Evolutionary conservation across 1,284 basidiomycete species (phyloP), one percentile per base, ranked within the genome.

Genomic region (Cerioporus squamosus): DNA sequence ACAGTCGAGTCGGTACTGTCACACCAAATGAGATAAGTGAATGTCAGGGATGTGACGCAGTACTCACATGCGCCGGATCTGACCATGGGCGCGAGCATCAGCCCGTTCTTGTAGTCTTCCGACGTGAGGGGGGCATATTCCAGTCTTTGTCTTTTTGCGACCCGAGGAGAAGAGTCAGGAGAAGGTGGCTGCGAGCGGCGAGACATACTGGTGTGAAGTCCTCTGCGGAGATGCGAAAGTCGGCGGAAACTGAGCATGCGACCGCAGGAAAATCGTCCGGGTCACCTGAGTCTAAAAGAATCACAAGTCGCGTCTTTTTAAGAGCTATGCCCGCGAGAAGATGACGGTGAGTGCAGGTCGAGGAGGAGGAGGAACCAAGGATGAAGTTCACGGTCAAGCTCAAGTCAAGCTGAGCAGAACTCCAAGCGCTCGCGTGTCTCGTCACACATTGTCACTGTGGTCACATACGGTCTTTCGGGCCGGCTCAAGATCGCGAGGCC

Each of bases 41-140:
- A 56, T 51, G 55, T 22, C 44, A 40, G 23, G 81, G 90, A 73
- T 20, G n/a, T n/a, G 20, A 31, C 15, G 31, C 14, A 8, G 15
- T 12, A 60, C 63, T 55, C 75, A 96, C 94, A 78, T 65, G 89
- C 88, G 60, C 95, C 94, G 53, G 93, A 95, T 67, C 95, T 85
- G 52, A 98, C 95, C 95, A 98, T 98, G 5, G 95, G 95, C 10
- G 95, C 95, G 22, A 98, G 83, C 69, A 95, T 89, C 33, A 95
- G 78, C 23, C 93, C 93, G 77, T 94, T 82, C 67, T 88, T 89
- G 77, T 87, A 91, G 65, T 87, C 85, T 33, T 87, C 84, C 3
- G 79, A 69, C 0, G 85, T 86, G 20, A 90, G 77, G 59, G 85
- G 82, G 8, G 79, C 79, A 40, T 66, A 65, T 5, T 71, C 71